Evolutionary conservation across 2,329 filamentous ascomycete genomes (phyloP), one percentile per base, ranked within the genome.

Genomic region (Lachnellula willkommii): DNA sequence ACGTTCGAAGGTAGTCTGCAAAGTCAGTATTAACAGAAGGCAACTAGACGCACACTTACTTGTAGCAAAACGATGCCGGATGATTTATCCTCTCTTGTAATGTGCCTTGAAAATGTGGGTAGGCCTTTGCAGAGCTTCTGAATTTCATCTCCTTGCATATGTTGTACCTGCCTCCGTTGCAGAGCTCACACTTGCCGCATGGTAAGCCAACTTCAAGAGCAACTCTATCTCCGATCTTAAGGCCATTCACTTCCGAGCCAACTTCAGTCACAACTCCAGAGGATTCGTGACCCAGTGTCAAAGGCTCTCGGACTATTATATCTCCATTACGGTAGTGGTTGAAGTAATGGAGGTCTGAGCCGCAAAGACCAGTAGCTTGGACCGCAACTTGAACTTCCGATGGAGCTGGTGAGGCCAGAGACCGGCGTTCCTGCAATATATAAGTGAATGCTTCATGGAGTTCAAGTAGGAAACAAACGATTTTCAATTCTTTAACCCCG

Each of bases 261-360:
- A 87, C 85, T 12, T 90, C 88, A 65, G 96, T 82, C 56, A 97
- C 74, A 66, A 87, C 84, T 57, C 92, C 93, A 6, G 90, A 87
- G 37, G 90, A 95, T 75, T 97, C 93, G 77, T 97, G 93, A 65
- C 93, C 93, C 15, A 97, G 85, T 68, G 96, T 90, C 72, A 96
- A 89, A 68, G 92, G 87, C 69, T 82, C 88, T 63, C 82, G 81
- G 48, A 97, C 93, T 59, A 96, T 86, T 88, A 96, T 96, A 65
- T 92, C 92, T 42, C 94, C 93, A 70, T 97, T 97, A 75, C 89
- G 89, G 66, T 93, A 93, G 53, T 88, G 88, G 71, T 94, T 90
- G 90, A 92, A 97, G 79, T 97, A 97, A 76, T 97, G 93, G 55
- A 97, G 85, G 72, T 96, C 92, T 59, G 90, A 95, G 80, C 93